These are phyloP conservation scores for Salix caprea DNA, from an alignment of 345 rosid species.

Conservation along the genomic window DNA sequence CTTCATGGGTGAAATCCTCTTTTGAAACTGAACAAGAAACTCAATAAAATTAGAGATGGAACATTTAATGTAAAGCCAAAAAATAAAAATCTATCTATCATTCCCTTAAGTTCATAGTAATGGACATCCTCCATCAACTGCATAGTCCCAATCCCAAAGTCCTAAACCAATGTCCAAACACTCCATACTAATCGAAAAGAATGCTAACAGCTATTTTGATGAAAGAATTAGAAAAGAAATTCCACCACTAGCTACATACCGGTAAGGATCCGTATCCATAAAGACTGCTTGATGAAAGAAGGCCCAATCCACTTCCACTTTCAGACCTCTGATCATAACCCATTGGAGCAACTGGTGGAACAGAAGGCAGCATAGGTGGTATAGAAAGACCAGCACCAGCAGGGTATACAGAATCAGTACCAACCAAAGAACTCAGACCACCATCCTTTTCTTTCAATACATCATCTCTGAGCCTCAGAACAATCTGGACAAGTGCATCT, in stretches of 20 bases:
- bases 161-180: background rate
- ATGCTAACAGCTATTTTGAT: background rate
- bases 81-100: background rate
- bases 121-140: background rate
- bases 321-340: conserved; percentile 78
- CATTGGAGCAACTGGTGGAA: conserved; percentile 59
- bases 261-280: conserved; percentile 74
- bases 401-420: conserved; percentile 57
- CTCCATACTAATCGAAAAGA: background rate
- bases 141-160: background rate
- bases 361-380: conserved; percentile 62
- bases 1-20: too few species aligned
- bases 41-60: background rate
- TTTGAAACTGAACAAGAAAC: background rate
- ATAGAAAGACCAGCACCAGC: conserved; percentile 46
- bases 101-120: background rate
- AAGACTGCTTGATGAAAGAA: conserved; percentile 62
- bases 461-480: conserved; percentile 90
- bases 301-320: conserved; percentile 50
- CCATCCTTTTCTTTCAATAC: conserved; percentile 61
- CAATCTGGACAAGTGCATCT: conserved; percentile 88
- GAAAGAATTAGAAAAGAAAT: background rate
- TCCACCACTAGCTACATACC: conserved; percentile 37
- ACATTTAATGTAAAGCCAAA: background rate
- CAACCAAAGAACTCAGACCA: conserved; percentile 43